Conservation (phyloP, 2,329 filamentous ascomycete species). For the Fusarium avenaceum region DNA sequence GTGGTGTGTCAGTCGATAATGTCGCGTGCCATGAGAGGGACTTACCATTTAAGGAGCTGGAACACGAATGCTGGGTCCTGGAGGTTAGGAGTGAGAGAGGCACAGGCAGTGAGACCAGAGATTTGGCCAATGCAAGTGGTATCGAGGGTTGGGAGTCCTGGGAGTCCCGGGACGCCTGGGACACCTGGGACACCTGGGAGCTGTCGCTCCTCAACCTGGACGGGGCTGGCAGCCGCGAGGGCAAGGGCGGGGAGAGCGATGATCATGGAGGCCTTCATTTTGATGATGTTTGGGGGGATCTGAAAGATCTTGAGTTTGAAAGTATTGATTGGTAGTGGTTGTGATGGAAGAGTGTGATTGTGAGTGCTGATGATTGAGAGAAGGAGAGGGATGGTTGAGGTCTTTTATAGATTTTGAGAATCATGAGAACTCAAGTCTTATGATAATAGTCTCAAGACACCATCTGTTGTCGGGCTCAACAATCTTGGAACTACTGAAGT, state of each 20-base stretch:
- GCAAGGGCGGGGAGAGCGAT: conserved; percentile 22
- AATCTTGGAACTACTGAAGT: fast-evolving
- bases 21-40: fast-evolving
- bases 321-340: neutral
- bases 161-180: neutral
- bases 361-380: conserved; percentile 1
- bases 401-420: conserved; percentile 18
- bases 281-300: neutral
- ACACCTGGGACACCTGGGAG: neutral
- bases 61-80: neutral
- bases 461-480: fast-evolving
- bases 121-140: fast-evolving
- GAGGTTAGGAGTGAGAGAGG: neutral
- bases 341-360: conserved; percentile 8
- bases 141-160: neutral
- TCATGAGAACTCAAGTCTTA: fast-evolving
- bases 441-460: fast-evolving
- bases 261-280: conserved; percentile 23
- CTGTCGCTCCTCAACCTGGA: conserved; percentile 16
- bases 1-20: neutral
- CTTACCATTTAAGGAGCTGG: neutral
- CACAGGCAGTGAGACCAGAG: fast-evolving
- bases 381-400: fast-evolving
- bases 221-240: conserved; percentile 21
- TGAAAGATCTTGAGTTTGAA: neutral